Evolutionary conservation across 371 early-diverging fungal genomes (phyloP).

Genomic region (Mucor sp.): DNA sequence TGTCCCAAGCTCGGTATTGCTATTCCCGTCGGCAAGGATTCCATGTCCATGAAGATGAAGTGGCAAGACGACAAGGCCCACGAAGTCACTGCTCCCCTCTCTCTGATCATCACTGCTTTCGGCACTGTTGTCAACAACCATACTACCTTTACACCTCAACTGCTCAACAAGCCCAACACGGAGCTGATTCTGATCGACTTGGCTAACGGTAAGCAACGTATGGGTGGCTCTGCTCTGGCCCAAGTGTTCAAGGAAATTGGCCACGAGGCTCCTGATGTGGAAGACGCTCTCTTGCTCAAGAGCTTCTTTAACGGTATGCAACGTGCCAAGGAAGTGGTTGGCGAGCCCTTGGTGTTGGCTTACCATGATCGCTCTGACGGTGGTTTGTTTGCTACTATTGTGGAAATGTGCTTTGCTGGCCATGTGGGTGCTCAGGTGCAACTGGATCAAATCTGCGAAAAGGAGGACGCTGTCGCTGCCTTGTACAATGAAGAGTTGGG

Average conservation of each 20-base stretch:
- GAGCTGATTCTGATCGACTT: conserved; percentile 83
- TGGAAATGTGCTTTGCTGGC: conserved; percentile 96
- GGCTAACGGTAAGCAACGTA: conserved; percentile 79
- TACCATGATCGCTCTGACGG: conserved; percentile 98
- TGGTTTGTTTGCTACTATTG: conserved; percentile 87
- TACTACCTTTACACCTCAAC: conserved; percentile 87
- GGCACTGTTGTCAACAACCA: conserved; percentile 83
- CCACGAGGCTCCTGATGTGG: conserved; percentile 86
- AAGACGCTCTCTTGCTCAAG: conserved; percentile 65
- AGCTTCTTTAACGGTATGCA: conserved; percentile 83
- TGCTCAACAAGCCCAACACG: conserved; percentile 58
- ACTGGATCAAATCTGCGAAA: conserved; percentile 48
- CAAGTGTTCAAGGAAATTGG: conserved; percentile 93
- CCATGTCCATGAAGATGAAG: conserved; percentile 97
- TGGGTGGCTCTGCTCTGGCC: conserved; percentile 92
- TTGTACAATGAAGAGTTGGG: conserved; percentile 97
- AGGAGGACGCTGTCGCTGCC: conserved; percentile 64
- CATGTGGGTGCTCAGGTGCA: conserved; percentile 79
- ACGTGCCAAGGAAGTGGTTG: conserved; percentile 40
- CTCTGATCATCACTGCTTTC: conserved; percentile 92
- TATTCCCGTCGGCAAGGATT: conserved; percentile 98
- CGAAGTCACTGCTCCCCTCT: conserved; percentile 85
- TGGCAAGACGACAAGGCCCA: conserved; percentile 68
- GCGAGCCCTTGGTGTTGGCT: conserved; percentile 70
- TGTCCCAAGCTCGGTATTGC: conserved; percentile 92